These are phyloP conservation scores for Blastobotrys proliferans DNA, from an alignment of 1,139 yeast genomes.

Conservation along the genomic window DNA sequence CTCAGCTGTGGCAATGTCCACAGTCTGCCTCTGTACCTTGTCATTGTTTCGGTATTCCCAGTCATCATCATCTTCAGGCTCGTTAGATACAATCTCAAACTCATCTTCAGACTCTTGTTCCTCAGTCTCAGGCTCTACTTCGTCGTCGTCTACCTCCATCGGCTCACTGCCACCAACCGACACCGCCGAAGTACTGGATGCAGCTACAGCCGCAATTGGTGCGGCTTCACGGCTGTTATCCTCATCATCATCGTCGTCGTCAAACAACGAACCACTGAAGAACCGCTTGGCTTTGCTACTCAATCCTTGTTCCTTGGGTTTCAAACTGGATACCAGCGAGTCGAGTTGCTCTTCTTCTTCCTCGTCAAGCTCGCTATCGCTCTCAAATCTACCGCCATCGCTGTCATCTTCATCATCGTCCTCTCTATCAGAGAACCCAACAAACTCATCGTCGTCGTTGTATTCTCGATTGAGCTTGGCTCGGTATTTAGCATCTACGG, in stretches of 20 bases:
- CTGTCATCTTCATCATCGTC: constrained; percentile 30
- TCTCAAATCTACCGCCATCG: constrained; percentile 36
- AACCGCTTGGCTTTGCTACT: constrained; percentile 71
- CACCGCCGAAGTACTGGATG: not conserved
- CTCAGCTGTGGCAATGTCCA: constrained; percentile 86
- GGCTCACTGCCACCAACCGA: constrained; percentile 11
- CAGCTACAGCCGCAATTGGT: constrained; percentile 2
- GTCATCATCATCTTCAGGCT: constrained; percentile 27
- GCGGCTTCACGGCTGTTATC: constrained; percentile 3
- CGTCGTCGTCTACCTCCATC: constrained; percentile 19
- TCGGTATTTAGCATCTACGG: constrained; percentile 70
- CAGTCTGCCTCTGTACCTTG: constrained; percentile 33
- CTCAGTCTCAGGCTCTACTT: not conserved
- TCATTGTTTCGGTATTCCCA: constrained; percentile 33
- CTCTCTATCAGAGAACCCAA: constrained; percentile 58
- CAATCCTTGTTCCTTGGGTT: constrained; percentile 47
- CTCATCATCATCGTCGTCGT: constrained; percentile 34
- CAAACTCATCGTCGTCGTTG: constrained; percentile 57
- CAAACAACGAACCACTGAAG: constrained; percentile 76
- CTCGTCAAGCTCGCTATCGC: constrained; percentile 25
- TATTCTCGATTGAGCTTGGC: constrained; percentile 83
- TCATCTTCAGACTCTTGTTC: constrained; percentile 15
- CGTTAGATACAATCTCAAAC: constrained; percentile 27
- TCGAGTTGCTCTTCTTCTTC: constrained; percentile 74
- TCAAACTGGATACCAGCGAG: constrained; percentile 55